phyloP scores from a whole-genome alignment of 2,329 filamentous ascomycete species.

The Xylaria sp. region DNA sequence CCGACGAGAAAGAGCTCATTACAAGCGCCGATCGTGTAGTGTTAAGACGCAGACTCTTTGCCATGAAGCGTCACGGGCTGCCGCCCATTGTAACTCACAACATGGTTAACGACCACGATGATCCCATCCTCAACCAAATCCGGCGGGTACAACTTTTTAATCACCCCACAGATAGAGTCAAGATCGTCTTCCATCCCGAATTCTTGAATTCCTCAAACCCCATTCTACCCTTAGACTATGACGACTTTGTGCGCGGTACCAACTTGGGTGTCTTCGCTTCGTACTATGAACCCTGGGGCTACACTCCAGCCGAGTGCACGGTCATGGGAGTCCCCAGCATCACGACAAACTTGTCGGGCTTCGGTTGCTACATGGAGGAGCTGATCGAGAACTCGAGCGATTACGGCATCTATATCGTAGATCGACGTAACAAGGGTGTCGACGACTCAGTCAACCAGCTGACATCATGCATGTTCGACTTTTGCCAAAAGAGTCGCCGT shows the following conservation, averaged over 20 bases:
- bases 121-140: constrained; percentile 95
- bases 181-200: constrained; percentile 97
- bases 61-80: constrained; percentile 91
- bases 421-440: constrained; percentile 92
- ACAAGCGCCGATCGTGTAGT: constrained; percentile 92
- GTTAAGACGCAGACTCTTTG: constrained; percentile 89
- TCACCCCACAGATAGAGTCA: constrained; percentile 92
- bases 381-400: constrained; percentile 97
- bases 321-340: constrained; percentile 99
- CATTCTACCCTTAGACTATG: constrained; percentile 94
- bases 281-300: constrained; percentile 99
- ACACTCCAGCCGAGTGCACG: constrained; percentile 97
- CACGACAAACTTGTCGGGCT: constrained; percentile 96
- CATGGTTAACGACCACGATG: constrained; percentile 93
- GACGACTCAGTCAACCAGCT: constrained; percentile 98
- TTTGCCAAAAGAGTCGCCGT: constrained; percentile 89
- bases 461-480: constrained; percentile 92
- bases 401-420: constrained; percentile 99
- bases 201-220: constrained; percentile 97
- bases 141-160: constrained; percentile 97
- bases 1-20: constrained; percentile 96
- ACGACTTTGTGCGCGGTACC: constrained; percentile 97
- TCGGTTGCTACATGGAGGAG: constrained; percentile 99
- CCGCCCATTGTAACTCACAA: constrained; percentile 99
- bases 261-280: constrained; percentile 96